A percentile compares a stretch with the other conserved stretches of the same genome.
Evolutionary conservation across 2,329 filamentous ascomycete species (phyloP).

Genomic region (Pseudogymnoascus sp.): DNA sequence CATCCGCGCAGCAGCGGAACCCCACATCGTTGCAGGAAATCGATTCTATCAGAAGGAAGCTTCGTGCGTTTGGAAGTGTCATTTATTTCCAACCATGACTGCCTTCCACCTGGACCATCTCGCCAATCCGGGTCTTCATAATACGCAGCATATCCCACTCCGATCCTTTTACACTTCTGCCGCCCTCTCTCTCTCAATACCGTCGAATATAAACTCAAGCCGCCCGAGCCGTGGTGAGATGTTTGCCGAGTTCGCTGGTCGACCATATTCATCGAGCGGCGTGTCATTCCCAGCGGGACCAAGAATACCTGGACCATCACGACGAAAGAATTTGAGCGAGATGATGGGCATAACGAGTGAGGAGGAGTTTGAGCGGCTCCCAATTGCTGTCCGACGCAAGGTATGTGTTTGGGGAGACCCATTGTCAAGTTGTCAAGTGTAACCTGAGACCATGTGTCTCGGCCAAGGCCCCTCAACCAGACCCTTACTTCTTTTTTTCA

Average conservation of each 20-base stretch:
- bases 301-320: background rate
- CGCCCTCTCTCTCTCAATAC: background rate
- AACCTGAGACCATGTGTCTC: conserved; percentile 8
- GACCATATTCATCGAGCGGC: conserved; percentile 2
- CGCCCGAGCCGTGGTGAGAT: background rate
- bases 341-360: conserved; percentile 29
- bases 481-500: background rate
- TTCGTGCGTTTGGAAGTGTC: background rate
- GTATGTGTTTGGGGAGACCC: conserved; percentile 30
- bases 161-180: background rate
- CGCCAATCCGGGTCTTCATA: conserved; percentile 7
- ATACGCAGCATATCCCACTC: conserved; percentile 7
- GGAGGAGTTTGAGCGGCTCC: conserved; percentile 43
- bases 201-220: background rate
- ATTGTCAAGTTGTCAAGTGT: background rate
- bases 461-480: background rate
- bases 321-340: conserved; percentile 25
- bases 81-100: background rate
- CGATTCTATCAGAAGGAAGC: background rate
- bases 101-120: background rate
- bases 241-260: conserved; percentile 2
- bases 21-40: conserved; percentile 6
- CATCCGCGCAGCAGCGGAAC: background rate
- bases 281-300: background rate
- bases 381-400: conserved; percentile 43